Evolutionary conservation across 129 eudicot genomes (phyloP), one percentile per base, ranked within the genome.

Genomic region (Glebionis coronaria): DNA sequence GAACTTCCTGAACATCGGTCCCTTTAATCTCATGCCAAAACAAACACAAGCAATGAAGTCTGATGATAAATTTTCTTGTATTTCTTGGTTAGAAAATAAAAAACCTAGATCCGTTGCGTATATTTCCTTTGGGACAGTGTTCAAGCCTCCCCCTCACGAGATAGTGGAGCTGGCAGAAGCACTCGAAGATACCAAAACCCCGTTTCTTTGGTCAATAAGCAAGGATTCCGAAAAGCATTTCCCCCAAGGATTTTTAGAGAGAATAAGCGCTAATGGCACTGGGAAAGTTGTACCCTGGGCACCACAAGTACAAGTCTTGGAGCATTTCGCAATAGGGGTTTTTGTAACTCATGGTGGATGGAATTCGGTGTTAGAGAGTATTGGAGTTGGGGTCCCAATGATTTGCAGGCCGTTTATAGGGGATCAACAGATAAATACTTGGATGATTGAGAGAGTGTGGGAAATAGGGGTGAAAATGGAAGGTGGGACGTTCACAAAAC

Each of bases 241-340:
- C 6, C 95, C 95, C 0, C 56, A 67, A 2, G 85, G 83, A 16
- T 78, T 84, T 23, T 21, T 78, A 18, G 78, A 87, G 2, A 68
- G 80, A 53, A 65, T 71, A 11, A 50, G n/a, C 0, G 63, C 11
- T 2, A 67, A 18, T 3, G 79, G 70, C 4, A 49, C 6, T 9
- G 87, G 87, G 40, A 90, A 78, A 68, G 50, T 87, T 5, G 97
- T 90, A 9, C 42, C 91, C 0, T 90, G 95, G 97, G 95, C 88
- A 0, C 97, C 97, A 35, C 97, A 90, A 51, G 40, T 73, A 60
- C 81, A 78, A 57, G 76, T 90, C 0, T 71, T 90, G 53, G 78
- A 53, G 21, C 83, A 84, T 56, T 8, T 44, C 1, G 72, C 84
- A 1, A 69, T 78, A 4, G 90, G 87, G 44, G 87, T 75, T 29